These are phyloP conservation scores for Chionographis japonica DNA, from an alignment of 106 monocot species.

Conservation along the genomic window DNA sequence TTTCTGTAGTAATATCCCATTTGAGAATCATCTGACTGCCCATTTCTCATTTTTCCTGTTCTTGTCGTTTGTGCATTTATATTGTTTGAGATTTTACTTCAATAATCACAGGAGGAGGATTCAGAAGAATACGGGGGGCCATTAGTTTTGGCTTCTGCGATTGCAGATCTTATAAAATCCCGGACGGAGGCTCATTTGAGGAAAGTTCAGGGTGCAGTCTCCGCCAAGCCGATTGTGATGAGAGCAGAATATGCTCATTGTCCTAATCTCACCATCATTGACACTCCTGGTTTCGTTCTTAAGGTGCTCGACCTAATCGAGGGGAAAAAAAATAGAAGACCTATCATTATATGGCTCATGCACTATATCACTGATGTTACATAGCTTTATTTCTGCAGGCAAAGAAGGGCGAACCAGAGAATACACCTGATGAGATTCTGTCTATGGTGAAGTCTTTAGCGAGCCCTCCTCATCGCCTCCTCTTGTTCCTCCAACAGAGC, in stretches of 20 bases:
- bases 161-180: slow-evolving; percentile 84
- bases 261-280: slow-evolving; percentile 98
- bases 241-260: slow-evolving; percentile 96
- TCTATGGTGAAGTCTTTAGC: slow-evolving; percentile 96
- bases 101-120: slow-evolving; percentile 72
- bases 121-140: slow-evolving; percentile 95
- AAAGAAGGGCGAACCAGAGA: slow-evolving; percentile 93
- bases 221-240: slow-evolving; percentile 92
- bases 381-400: slow-evolving; percentile 44
- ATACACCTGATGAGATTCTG: slow-evolving; percentile 74
- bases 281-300: slow-evolving; percentile 97
- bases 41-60: no score
- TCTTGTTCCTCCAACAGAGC: slow-evolving; percentile 97
- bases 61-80: no score
- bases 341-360: neutral
- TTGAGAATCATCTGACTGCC: no score
- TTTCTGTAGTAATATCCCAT: no score
- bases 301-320: slow-evolving; percentile 45
- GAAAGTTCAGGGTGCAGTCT: slow-evolving; percentile 69
- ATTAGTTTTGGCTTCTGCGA: slow-evolving; percentile 57
- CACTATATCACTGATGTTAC: neutral
- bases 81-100: no score
- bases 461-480: slow-evolving; percentile 81
- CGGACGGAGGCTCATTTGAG: slow-evolving; percentile 82
- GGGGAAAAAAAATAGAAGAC: neutral